phyloP scores from a whole-genome alignment of 2,329 filamentous ascomycete genomes.

The Escovopsis weberi region DNA sequence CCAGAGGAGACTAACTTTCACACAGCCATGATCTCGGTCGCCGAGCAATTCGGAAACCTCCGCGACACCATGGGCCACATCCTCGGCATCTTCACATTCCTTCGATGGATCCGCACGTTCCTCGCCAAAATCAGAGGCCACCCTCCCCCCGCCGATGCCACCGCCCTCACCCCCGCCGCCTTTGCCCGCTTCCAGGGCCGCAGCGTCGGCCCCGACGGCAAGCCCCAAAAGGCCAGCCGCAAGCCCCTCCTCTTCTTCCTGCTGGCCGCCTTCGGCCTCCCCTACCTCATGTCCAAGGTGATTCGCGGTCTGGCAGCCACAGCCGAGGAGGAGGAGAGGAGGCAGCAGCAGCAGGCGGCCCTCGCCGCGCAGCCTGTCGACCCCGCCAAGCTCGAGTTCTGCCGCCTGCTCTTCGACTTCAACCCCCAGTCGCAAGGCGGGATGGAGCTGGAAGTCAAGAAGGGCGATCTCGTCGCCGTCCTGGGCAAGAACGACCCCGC shows the following conservation, averaged over 20 bases:
- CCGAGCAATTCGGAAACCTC: constrained; percentile 89
- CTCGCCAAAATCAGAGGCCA: constrained; percentile 88
- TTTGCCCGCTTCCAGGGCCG: constrained; percentile 83
- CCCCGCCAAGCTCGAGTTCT: constrained; percentile 88
- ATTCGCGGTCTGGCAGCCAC: constrained; percentile 72
- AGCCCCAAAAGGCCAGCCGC: constrained; percentile 61
- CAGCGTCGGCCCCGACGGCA: constrained; percentile 42
- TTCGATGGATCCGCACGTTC: constrained; percentile 86
- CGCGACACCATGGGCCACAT: constrained; percentile 87
- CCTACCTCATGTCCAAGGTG: constrained; percentile 93
- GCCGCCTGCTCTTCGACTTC: constrained; percentile 88
- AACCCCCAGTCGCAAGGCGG: constrained; percentile 52
- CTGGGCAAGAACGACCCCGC: constrained; percentile 84
- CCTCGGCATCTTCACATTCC: constrained; percentile 85
- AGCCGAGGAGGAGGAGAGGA: constrained; percentile 67
- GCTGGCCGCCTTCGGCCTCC: constrained; percentile 83
- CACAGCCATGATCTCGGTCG: constrained; percentile 90
- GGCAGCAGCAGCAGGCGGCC: constrained; percentile 35
- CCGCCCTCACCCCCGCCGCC: constrained; percentile 72
- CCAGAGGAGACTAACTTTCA: neutral
- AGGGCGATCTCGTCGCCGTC: constrained; percentile 90
- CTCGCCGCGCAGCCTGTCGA: constrained; percentile 49
- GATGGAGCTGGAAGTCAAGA: constrained; percentile 82
- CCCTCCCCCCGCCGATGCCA: constrained; percentile 76
- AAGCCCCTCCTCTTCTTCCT: constrained; percentile 97